phyloP scores from a whole-genome alignment of 768 basidiomycete species.

The Russula sp. region DNA sequence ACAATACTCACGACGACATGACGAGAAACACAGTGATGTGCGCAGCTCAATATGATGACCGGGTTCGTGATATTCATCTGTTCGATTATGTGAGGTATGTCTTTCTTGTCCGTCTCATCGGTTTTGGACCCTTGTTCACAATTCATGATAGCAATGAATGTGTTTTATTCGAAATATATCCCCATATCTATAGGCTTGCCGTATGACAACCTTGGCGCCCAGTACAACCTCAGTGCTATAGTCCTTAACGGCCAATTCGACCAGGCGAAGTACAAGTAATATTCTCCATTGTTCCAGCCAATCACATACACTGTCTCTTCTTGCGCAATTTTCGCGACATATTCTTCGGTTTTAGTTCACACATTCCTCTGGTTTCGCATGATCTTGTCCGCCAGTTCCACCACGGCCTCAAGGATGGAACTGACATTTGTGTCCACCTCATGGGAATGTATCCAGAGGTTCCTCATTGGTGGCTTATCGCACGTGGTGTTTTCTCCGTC shows the following conservation, averaged over 20 bases:
- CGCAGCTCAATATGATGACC: slow-evolving; percentile 61
- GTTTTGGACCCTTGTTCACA: background rate
- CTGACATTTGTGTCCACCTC: slow-evolving; percentile 76
- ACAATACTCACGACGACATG: background rate
- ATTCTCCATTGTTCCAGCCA: slow-evolving; percentile 75
- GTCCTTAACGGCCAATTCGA: slow-evolving; percentile 62
- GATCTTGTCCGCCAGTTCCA: slow-evolving; percentile 64
- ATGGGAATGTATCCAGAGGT: slow-evolving; percentile 77
- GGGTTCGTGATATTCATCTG: slow-evolving; percentile 60
- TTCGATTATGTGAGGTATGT: slow-evolving; percentile 68
- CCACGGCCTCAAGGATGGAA: slow-evolving; percentile 60
- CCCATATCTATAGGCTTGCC: slow-evolving; percentile 60
- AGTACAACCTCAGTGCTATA: slow-evolving; percentile 54
- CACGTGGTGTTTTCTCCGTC: slow-evolving; percentile 46
- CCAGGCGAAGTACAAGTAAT: slow-evolving; percentile 55
- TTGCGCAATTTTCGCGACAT: slow-evolving; percentile 66
- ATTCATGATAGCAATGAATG: slow-evolving; percentile 52
- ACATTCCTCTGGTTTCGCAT: slow-evolving; percentile 85
- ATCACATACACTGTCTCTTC: slow-evolving; percentile 61
- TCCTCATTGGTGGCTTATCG: slow-evolving; percentile 64
- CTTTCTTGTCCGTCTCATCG: background rate
- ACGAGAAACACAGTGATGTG: slow-evolving; percentile 61
- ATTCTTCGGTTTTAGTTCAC: slow-evolving; percentile 67
- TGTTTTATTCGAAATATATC: slow-evolving; percentile 59
- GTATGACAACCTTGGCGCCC: slow-evolving; percentile 68